Percentiles rank a stretch among this genome's conserved stretches.
Evolutionary conservation across 2,329 filamentous ascomycete species (phyloP).

Genomic region (Xylariaceae sp.): DNA sequence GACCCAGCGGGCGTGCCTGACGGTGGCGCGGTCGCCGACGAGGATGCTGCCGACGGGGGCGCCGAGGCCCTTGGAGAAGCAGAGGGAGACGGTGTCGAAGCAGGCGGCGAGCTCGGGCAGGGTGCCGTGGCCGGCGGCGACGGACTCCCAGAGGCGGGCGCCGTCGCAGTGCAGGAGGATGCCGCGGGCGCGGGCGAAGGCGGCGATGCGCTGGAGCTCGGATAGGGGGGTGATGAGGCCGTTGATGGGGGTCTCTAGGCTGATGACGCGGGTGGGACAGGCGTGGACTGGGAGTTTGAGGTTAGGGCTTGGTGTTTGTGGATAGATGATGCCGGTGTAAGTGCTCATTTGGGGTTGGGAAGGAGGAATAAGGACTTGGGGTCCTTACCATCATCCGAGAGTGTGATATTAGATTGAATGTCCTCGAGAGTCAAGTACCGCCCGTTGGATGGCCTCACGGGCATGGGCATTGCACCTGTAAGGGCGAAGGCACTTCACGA

Average conservation of each 20-base stretch:
- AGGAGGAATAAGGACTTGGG: no score
- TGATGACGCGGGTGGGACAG: constrained; percentile 37
- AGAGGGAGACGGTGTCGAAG: constrained; percentile 45
- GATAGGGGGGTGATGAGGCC: constrained; percentile 31
- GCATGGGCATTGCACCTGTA: constrained; percentile 59
- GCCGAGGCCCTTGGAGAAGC: constrained; percentile 50
- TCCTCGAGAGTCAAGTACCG: constrained; percentile 40
- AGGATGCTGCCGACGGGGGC: constrained; percentile 48
- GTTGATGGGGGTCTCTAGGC: constrained; percentile 37
- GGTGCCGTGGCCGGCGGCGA: constrained; percentile 37
- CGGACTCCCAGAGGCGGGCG: constrained; percentile 48
- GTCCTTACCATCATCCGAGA: constrained; percentile 7
- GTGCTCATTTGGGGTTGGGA: no score
- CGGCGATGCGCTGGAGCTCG: constrained; percentile 29
- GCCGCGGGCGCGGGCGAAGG: constrained; percentile 25
- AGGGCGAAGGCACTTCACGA: constrained; percentile 47
- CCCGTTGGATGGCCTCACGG: constrained; percentile 32
- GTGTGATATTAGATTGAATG: constrained; percentile 26
- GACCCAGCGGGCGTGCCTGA: constrained; percentile 69
- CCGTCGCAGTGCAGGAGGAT: constrained; percentile 48
- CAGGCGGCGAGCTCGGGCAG: constrained; percentile 37
- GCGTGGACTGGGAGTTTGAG: constrained; percentile 31
- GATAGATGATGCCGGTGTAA: no score
- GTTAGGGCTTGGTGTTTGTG: no score
- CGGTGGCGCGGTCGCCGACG: constrained; percentile 43